Evolutionary conservation across 1,284 basidiomycete species (phyloP).

Genomic region (Fomes fomentarius): DNA sequence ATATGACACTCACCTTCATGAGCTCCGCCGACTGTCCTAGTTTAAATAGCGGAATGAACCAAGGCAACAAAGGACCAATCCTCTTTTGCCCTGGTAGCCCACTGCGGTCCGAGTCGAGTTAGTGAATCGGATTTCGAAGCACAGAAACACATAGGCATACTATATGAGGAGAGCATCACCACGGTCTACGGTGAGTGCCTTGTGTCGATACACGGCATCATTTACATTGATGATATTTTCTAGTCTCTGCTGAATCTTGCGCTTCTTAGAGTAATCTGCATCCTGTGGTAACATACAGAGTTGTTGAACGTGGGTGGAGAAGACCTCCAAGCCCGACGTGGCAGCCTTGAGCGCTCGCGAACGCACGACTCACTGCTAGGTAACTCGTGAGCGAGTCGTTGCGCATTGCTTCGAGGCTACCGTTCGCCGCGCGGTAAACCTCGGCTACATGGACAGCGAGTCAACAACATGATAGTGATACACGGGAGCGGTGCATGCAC

Average conservation of each 20-base stretch:
- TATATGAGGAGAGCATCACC: neutral
- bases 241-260: too few relatives aligned
- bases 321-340: too few relatives aligned
- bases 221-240: neutral
- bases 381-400: neutral
- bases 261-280: neutral
- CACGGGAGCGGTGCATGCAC: too few relatives aligned
- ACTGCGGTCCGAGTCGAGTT: neutral
- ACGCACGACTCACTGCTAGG: neutral
- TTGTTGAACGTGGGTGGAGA: too few relatives aligned
- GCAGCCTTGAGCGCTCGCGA: too few relatives aligned
- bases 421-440: neutral
- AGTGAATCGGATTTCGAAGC: too few relatives aligned
- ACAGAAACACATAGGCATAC: neutral
- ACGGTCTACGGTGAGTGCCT: slow-evolving; percentile 2
- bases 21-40: neutral
- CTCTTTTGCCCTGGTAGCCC: neutral
- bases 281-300: neutral
- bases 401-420: neutral
- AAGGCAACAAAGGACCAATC: neutral
- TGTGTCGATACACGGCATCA: neutral
- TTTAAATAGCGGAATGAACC: too few relatives aligned
- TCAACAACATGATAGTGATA: too few relatives aligned
- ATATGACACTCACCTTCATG: neutral
- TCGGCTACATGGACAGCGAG: neutral